Base-by-base conservation (phyloP, 306 rosid species). In the Erythrophleum fordii region DNA sequence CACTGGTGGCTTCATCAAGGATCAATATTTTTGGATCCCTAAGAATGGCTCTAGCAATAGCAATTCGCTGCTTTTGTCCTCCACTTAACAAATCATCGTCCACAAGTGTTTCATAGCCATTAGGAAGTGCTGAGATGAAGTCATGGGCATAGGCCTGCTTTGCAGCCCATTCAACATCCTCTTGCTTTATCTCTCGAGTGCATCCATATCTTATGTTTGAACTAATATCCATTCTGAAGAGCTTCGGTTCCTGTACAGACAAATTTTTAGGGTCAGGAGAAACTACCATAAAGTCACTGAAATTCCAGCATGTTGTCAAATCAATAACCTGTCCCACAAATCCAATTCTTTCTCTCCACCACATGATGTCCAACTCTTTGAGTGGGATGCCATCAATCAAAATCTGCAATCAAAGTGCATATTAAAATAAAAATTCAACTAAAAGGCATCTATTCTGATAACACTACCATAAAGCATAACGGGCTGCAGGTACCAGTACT, bases 271-370 rank as follows among this genome's bases (percentile, higher is more conserved):
- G 53, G 44, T 83, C 35, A 89, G 83, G 61, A 76, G 45, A 67
- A 69, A 59, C 23, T 35, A 26, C 25, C 3, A 67, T 49, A 37
- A n/a, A 64, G 41, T 39, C 53, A 35, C 59, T 41, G 20, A 70
- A 85, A 51, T 77, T 85, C 56, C 25, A 35, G 67, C 34, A 52
- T 34, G 64, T 22, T 26, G 82, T 64, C 59, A 76, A 84, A 37
- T 18, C 66, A 80, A 44, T 70, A 82, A 95, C 99, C 99, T 95
- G 98, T 67, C 99, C 99, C 37, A 95, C 99, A 82, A 29, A 93
- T 88, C 98, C 99, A 28, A 95, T 81, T 83, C 90, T 91, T 79
- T 90, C 96, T 83, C 99, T 93, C 99, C 97, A 95, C 99, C 99
- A 95, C 82, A 18, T 73, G 80, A 91, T 65, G 46, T 95, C 98